A percentile compares a stretch with the other conserved stretches of the same genome.
Conservation (phyloP, 1,139 yeast species). For the Insectozyma bohioensis region DNA sequence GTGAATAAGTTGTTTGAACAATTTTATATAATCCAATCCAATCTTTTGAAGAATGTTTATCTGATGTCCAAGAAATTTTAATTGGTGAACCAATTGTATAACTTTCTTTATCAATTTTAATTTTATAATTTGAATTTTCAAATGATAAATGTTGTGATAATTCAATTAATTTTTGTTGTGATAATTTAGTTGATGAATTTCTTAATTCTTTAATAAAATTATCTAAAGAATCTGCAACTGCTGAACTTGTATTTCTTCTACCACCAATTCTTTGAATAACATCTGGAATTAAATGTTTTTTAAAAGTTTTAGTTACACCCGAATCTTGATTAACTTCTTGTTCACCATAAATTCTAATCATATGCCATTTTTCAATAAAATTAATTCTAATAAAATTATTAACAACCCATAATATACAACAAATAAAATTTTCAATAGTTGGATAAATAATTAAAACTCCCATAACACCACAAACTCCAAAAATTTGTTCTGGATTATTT, state of each 20-base stretch:
- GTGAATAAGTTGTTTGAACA: constrained; percentile 58
- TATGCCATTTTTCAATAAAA: constrained; percentile 77
- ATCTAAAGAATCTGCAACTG: constrained; percentile 41
- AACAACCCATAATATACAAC: constrained; percentile 68
- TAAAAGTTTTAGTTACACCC: constrained; percentile 67
- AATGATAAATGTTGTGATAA: constrained; percentile 42
- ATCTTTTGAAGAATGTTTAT: constrained; percentile 45
- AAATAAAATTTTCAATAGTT: constrained; percentile 50
- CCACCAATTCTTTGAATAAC: constrained; percentile 29
- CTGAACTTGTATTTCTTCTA: constrained; percentile 23
- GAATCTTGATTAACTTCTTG: constrained; percentile 57
- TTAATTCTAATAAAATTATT: constrained; percentile 68
- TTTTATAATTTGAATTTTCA: constrained; percentile 36
- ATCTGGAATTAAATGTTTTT: constrained; percentile 49
- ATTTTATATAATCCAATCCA: constrained; percentile 82
- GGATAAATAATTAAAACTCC: constrained; percentile 69
- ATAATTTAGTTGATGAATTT: constrained; percentile 29
- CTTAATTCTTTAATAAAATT: constrained; percentile 40
- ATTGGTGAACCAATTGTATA: constrained; percentile 54
- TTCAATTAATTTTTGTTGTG: constrained; percentile 41
- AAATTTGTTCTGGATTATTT: constrained; percentile 81
- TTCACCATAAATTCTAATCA: constrained; percentile 76
- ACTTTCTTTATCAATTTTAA: constrained; percentile 25
- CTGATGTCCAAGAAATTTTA: constrained; percentile 53
- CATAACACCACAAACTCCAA: constrained; percentile 85